Evolutionary conservation across 2,329 filamentous ascomycete species (phyloP).

Genomic region (Beauveria rudraprayagi): DNA sequence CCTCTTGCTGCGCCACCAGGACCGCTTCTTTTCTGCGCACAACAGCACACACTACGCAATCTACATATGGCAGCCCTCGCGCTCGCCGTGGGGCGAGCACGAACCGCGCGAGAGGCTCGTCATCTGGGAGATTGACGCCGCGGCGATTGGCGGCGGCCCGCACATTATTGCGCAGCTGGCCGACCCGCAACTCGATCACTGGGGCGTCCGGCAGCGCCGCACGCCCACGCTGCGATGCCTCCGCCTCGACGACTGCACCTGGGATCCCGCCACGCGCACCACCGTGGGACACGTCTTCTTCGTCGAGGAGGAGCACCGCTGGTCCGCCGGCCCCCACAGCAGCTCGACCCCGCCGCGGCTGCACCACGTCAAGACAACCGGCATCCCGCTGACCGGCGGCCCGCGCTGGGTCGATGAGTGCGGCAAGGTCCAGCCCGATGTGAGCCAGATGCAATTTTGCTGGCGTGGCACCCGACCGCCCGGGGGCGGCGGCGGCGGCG

Average conservation of each 20-base stretch:
- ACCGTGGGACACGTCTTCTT: constrained; percentile 39
- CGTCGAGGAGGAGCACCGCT: constrained; percentile 47
- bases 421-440: constrained; percentile 21
- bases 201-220: constrained; percentile 44
- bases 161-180: constrained; percentile 40
- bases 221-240: constrained; percentile 42
- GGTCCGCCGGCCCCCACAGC: constrained; percentile 38
- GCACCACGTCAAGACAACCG: constrained; percentile 40
- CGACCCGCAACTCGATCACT: constrained; percentile 43
- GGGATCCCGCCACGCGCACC: constrained; percentile 24
- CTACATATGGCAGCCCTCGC: constrained; percentile 54
- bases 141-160: constrained; percentile 24
- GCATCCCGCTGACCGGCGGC: constrained; percentile 46
- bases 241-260: constrained; percentile 36
- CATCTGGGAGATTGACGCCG: constrained; percentile 49
- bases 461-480: constrained; percentile 20
- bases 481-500: background rate
- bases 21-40: constrained; percentile 57
- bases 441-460: constrained; percentile 32
- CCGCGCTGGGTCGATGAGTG: constrained; percentile 43
- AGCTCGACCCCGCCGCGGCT: constrained; percentile 31
- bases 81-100: constrained; percentile 46
- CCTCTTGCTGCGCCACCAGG: constrained; percentile 43
- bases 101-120: constrained; percentile 49
- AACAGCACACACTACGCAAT: constrained; percentile 51